These are phyloP conservation scores for Henckelia pumila DNA, from an alignment of 257 asterid genomes.

Conservation along the genomic window DNA sequence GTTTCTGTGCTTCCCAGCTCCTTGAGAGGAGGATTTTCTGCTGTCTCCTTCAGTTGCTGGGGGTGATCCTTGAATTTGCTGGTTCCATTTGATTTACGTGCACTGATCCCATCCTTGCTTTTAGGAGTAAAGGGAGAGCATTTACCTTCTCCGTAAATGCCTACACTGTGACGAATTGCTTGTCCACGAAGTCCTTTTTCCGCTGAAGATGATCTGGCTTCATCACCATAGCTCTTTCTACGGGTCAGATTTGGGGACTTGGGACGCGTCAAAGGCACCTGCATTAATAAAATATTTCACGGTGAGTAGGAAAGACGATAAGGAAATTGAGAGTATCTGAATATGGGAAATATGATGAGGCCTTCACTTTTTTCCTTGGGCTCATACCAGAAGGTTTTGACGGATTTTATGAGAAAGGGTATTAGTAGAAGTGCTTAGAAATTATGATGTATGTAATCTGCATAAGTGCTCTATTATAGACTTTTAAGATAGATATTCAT, in stretches of 20 bases:
- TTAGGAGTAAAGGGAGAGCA: constrained; percentile 43
- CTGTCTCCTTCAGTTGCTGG: constrained; percentile 35
- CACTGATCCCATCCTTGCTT: constrained; percentile 39
- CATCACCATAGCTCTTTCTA: constrained; percentile 87
- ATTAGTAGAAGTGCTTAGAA: not conserved
- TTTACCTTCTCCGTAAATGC: constrained; percentile 42
- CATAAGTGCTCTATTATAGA: not conserved
- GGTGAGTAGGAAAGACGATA: not conserved
- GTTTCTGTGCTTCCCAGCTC: constrained; percentile 29
- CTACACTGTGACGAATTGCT: constrained; percentile 52
- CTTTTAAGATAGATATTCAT: not conserved
- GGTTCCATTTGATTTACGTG: constrained; percentile 35
- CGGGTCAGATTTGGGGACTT: constrained; percentile 30
- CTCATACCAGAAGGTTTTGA: constrained; percentile 3
- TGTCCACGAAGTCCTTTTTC: constrained; percentile 36
- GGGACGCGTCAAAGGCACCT: not conserved
- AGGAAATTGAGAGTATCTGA: not conserved
- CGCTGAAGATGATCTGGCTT: constrained; percentile 40
- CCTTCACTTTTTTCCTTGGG: not conserved
- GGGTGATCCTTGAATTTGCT: constrained; percentile 28
- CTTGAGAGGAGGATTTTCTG: constrained; percentile 26
- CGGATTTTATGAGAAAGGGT: not conserved
- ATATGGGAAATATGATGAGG: not conserved
- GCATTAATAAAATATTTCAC: not conserved
- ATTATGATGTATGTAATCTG: not conserved